These are phyloP conservation scores for Pestalotiopsis fici DNA, from an alignment of 2,329 filamentous ascomycete species.

Conservation along the genomic window DNA sequence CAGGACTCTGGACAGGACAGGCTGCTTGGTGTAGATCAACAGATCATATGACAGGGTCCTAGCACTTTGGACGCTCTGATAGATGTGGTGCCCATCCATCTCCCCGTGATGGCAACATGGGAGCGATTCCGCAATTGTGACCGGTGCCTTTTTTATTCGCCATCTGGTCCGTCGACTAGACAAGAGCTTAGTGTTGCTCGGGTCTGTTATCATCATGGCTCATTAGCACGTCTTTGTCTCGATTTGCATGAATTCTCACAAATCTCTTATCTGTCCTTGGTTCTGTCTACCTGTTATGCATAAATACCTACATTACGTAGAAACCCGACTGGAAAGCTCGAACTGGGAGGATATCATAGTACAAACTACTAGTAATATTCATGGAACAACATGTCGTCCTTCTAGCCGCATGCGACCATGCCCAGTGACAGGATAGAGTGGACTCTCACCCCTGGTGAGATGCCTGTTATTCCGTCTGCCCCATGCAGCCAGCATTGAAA, in stretches of 20 bases:
- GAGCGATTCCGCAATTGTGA: not conserved
- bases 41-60: slow-evolving; percentile 5
- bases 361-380: not conserved
- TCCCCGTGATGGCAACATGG: not conserved
- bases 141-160: not conserved
- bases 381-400: not conserved
- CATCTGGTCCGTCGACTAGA: not conserved
- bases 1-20: not conserved
- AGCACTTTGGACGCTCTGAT: not conserved
- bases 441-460: not conserved
- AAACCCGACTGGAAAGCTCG: too few relatives aligned
- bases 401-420: not conserved
- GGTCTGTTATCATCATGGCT: not conserved
- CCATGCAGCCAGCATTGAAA: not conserved
- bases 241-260: not conserved
- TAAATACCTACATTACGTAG: not conserved
- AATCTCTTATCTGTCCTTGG: too few relatives aligned
- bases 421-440: not conserved
- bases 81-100: not conserved
- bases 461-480: not conserved
- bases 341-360: too few relatives aligned
- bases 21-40: not conserved
- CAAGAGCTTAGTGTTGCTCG: not conserved
- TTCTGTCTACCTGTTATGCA: not conserved
- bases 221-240: not conserved